Evolutionary conservation across 75 land plant genomes (phyloP).

Genomic region (Cunninghamia lanceolata): DNA sequence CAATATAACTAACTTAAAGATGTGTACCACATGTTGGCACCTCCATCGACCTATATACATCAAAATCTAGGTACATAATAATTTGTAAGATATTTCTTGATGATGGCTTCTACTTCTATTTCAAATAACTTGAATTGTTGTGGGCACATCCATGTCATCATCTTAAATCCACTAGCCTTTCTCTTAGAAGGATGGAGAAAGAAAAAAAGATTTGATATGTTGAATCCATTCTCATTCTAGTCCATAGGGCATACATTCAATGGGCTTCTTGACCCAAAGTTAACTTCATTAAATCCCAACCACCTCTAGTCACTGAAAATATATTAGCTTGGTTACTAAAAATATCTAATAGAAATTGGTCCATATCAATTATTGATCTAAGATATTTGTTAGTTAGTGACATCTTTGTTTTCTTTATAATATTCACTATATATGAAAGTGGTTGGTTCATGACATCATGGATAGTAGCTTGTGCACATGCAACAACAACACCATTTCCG

Average conservation of each 20-base stretch:
- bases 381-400: not conserved
- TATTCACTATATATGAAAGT: not conserved
- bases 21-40: too few species aligned
- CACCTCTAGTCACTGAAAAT: not conserved
- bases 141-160: too few species aligned
- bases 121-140: too few species aligned
- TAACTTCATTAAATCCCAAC: not conserved
- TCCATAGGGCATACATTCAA: not conserved
- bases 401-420: not conserved
- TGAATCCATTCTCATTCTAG: too few species aligned
- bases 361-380: not conserved
- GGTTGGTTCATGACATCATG: not conserved
- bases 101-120: too few species aligned
- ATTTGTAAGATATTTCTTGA: not conserved
- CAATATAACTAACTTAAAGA: too few species aligned
- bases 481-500: not conserved
- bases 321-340: not conserved
- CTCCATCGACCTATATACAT: too few species aligned
- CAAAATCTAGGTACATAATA: too few species aligned
- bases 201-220: too few species aligned
- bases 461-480: not conserved
- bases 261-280: not conserved
- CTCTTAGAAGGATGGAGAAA: too few species aligned
- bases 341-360: not conserved
- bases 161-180: too few species aligned